Conservation (phyloP, 331 rosid genomes). For the Phaseolus coccineus region DNA sequence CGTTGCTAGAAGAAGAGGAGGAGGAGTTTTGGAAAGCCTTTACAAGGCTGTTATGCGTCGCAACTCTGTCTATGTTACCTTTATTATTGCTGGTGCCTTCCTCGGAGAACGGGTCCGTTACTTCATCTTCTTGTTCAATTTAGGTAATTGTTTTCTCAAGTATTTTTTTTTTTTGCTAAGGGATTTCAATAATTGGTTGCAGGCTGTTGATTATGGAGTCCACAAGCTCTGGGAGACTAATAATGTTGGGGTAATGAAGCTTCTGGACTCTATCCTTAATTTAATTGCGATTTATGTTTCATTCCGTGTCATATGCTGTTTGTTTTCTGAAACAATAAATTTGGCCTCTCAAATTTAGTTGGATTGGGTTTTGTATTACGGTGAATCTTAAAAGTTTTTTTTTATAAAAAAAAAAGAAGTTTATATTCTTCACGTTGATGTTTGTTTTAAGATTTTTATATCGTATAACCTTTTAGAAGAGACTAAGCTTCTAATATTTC, state of each 20-base stretch:
- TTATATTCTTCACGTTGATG: not conserved
- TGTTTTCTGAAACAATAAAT: not conserved
- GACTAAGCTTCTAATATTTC: not conserved
- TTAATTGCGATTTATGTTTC: not conserved
- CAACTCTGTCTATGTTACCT: conserved; percentile 89
- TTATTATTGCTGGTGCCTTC: conserved; percentile 90
- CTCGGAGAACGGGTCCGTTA: conserved; percentile 79
- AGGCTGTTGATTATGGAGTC: conserved; percentile 98
- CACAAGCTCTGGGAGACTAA: conserved; percentile 88
- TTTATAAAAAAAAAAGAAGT: not conserved
- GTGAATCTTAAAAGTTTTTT: not conserved
- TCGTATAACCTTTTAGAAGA: not conserved
- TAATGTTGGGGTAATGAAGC: conserved; percentile 79
- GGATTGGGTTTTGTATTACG: not conserved
- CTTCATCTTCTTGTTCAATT: not conserved
- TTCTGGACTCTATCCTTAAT: conserved; percentile 25
- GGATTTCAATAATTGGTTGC: conserved; percentile 44
- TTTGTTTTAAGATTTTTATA: conserved; percentile 1
- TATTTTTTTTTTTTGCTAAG: not conserved
- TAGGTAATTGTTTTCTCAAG: not conserved
- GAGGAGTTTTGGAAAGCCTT: conserved; percentile 78
- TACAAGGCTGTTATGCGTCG: conserved; percentile 97
- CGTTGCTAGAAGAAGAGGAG: conserved; percentile 62
- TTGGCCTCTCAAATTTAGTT: not conserved
- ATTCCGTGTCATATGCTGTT: not conserved